Percentiles rank a stretch among this genome's conserved stretches.
Evolutionary conservation across 2,329 filamentous ascomycete genomes (phyloP).

Genomic region (Fusarium newnesense): DNA sequence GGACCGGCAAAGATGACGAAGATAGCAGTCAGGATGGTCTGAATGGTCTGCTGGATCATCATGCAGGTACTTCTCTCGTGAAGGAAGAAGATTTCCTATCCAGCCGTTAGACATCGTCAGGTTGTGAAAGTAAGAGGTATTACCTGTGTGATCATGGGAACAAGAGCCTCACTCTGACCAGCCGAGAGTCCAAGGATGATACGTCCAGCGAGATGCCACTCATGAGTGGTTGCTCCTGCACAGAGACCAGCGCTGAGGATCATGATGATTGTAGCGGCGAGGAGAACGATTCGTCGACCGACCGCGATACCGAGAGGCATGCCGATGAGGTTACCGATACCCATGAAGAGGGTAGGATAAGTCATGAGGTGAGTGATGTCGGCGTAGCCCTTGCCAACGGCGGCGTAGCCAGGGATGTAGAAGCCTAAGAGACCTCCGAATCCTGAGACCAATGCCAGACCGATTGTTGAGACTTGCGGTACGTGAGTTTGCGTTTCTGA

Average conservation of each 20-base stretch:
- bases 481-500: background rate
- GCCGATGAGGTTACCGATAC: slow-evolving; percentile 38
- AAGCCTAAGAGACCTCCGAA: slow-evolving; percentile 18
- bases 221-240: slow-evolving; percentile 31
- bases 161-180: slow-evolving; percentile 33
- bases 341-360: slow-evolving; percentile 24
- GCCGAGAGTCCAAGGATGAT: slow-evolving; percentile 31
- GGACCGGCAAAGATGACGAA: slow-evolving; percentile 18
- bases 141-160: slow-evolving; percentile 25
- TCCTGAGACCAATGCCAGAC: slow-evolving; percentile 11
- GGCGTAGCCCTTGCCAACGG: slow-evolving; percentile 14
- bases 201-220: slow-evolving; percentile 35
- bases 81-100: slow-evolving; percentile 37
- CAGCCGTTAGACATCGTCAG: background rate
- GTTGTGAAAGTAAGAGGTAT: rapidly evolving
- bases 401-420: slow-evolving; percentile 11
- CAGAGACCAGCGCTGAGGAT: slow-evolving; percentile 33
- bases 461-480: slow-evolving; percentile 12
- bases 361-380: slow-evolving; percentile 23
- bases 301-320: slow-evolving; percentile 37
- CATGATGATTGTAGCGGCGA: slow-evolving; percentile 34
- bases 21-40: slow-evolving; percentile 29
- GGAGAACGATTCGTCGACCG: slow-evolving; percentile 37
- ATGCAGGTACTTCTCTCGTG: slow-evolving; percentile 34
- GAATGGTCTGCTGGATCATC: slow-evolving; percentile 38